A percentile compares a stretch with the other conserved stretches of the same genome.
Evolutionary conservation across 2,329 filamentous ascomycete species (phyloP).

Genomic region (Ophiostoma fasciatum): DNA sequence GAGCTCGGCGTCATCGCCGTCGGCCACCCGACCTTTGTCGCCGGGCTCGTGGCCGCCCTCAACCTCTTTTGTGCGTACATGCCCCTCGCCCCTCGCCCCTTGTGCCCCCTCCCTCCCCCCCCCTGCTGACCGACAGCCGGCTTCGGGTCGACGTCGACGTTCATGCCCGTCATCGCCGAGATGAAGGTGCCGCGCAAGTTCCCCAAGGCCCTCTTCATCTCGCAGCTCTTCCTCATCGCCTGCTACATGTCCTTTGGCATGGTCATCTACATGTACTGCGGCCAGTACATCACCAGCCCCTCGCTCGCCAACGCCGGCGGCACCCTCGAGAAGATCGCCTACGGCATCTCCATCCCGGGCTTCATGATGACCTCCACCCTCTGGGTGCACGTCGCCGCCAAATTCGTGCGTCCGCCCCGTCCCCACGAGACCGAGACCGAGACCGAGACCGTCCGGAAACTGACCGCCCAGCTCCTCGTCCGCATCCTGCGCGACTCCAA

Average conservation of each 20-base stretch:
- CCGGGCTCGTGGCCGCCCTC: conserved; percentile 43
- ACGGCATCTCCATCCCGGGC: conserved; percentile 42
- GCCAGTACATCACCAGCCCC: conserved; percentile 46
- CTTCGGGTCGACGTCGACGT: too few relatives aligned
- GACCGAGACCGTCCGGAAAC: too few relatives aligned
- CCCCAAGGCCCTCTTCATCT: conserved; percentile 37
- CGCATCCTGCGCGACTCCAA: conserved; percentile 16
- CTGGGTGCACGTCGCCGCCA: conserved; percentile 16
- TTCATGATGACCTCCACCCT: conserved; percentile 28
- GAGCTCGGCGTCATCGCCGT: conserved; percentile 29
- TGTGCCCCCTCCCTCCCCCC: too few relatives aligned
- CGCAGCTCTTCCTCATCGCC: conserved; percentile 31
- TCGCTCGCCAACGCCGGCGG: conserved; percentile 36
- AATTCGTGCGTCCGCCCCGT: too few relatives aligned
- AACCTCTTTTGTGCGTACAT: conserved; percentile 34
- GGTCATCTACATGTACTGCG: conserved; percentile 43
- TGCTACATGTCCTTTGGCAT: conserved; percentile 36
- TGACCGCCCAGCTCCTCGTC: too few relatives aligned
- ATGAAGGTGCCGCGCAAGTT: conserved; percentile 46
- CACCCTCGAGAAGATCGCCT: conserved; percentile 44
- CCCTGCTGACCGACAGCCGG: too few relatives aligned
- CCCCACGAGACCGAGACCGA: too few relatives aligned
- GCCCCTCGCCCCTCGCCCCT: conserved; percentile 37
- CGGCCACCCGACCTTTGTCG: conserved; percentile 37
- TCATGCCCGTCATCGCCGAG: conserved; percentile 49